Percentiles rank a stretch among this genome's conserved stretches.
Conservation (phyloP, 1,284 basidiomycete genomes). For the Rhodotorula sp. region DNA sequence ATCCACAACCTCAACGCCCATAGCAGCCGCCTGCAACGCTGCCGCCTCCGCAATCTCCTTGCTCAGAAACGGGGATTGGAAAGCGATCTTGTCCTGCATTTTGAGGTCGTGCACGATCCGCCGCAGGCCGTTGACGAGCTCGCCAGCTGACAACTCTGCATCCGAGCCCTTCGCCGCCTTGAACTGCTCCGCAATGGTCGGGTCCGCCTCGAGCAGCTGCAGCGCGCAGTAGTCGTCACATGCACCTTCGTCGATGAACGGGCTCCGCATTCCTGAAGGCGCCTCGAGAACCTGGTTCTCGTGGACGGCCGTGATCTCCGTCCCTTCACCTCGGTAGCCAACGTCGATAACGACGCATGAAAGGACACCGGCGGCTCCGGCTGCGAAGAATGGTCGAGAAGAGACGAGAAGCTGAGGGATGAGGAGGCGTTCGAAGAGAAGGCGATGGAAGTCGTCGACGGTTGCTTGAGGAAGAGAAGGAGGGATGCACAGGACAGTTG, state of each 20-base stretch:
- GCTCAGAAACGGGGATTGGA: constrained; percentile 48
- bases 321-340: constrained; percentile 61
- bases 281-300: constrained; percentile 70
- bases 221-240: constrained; percentile 74
- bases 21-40: constrained; percentile 60
- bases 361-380: constrained; percentile 72
- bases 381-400: constrained; percentile 68
- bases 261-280: constrained; percentile 56
- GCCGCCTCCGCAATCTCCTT: constrained; percentile 43
- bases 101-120: constrained; percentile 61
- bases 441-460: constrained; percentile 73
- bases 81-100: constrained; percentile 49
- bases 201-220: constrained; percentile 48
- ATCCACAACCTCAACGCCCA: constrained; percentile 68
- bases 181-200: constrained; percentile 9
- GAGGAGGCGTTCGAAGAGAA: constrained; percentile 96
- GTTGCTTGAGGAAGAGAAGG: constrained; percentile 69
- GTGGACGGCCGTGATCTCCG: constrained; percentile 74
- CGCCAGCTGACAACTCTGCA: constrained; percentile 11
- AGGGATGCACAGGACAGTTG: constrained; percentile 71
- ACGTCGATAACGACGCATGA: constrained; percentile 81
- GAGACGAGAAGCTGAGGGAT: constrained; percentile 79
- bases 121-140: constrained; percentile 31
- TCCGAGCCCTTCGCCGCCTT: not conserved
- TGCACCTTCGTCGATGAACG: constrained; percentile 67